A percentile compares a stretch with the other conserved stretches of the same genome.
These are phyloP conservation scores for Cladobotryum mycophilum DNA, from an alignment of 2,329 filamentous ascomycete species.

Conservation along the genomic window DNA sequence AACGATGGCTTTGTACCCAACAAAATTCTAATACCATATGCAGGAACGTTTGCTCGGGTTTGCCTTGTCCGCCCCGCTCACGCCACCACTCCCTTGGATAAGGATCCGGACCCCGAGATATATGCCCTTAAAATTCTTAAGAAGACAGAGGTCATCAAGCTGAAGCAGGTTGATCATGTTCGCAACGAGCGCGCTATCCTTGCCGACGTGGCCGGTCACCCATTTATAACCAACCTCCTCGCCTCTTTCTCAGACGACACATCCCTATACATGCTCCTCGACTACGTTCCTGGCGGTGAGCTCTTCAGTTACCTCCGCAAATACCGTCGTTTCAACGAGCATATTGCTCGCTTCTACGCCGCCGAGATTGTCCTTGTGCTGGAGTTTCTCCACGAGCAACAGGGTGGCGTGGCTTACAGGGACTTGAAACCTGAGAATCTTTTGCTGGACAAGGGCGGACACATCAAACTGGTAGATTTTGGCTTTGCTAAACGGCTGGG, in stretches of 20 bases:
- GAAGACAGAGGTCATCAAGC: slow-evolving; percentile 66
- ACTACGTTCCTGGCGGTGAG: slow-evolving; percentile 78
- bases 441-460: slow-evolving; percentile 67
- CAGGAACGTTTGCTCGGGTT: slow-evolving; percentile 75
- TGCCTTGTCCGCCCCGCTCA: slow-evolving; percentile 65
- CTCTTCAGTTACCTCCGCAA: slow-evolving; percentile 77
- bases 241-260: slow-evolving; percentile 75
- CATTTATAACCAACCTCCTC: slow-evolving; percentile 74
- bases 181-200: slow-evolving; percentile 76
- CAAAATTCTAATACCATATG: slow-evolving; percentile 5
- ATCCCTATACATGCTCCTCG: slow-evolving; percentile 75
- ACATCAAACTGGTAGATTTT: slow-evolving; percentile 80
- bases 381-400: slow-evolving; percentile 72
- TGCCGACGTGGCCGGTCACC: slow-evolving; percentile 69
- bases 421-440: slow-evolving; percentile 82
- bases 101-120: slow-evolving; percentile 42
- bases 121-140: slow-evolving; percentile 77
- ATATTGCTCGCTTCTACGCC: slow-evolving; percentile 73
- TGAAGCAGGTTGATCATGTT: slow-evolving; percentile 84
- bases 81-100: slow-evolving; percentile 31
- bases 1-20: neutral
- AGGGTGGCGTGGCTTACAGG: slow-evolving; percentile 72
- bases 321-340: slow-evolving; percentile 71
- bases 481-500: slow-evolving; percentile 78
- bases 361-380: slow-evolving; percentile 78